These are phyloP conservation scores for Verticillium nonalfalfae DNA, from an alignment of 2,329 filamentous ascomycete genomes.

Conservation along the genomic window DNA sequence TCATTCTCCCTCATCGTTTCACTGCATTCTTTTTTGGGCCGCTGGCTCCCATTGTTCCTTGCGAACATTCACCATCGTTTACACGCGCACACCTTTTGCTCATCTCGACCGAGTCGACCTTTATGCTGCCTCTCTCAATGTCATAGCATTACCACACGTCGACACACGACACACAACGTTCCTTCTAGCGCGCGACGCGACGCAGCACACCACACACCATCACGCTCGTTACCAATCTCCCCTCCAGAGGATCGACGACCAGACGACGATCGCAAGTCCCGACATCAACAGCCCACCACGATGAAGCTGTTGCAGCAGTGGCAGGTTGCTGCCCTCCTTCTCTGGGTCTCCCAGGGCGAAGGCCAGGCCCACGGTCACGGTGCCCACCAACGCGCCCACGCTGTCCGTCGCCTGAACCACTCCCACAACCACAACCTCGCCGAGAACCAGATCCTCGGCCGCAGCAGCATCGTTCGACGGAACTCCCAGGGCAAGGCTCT, in stretches of 20 bases:
- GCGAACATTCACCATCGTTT: not conserved
- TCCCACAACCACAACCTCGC: constrained; percentile 24
- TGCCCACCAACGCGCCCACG: constrained; percentile 28
- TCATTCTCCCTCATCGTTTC: not conserved
- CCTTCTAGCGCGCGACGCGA: constrained; percentile 4
- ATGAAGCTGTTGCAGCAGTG: constrained; percentile 43
- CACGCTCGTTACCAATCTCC: constrained; percentile 1
- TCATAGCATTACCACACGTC: constrained; percentile 5
- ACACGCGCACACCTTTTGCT: not conserved
- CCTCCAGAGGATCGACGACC: constrained; percentile 4
- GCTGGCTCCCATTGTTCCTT: not conserved
- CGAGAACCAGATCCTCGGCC: constrained; percentile 3
- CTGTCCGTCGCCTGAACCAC: constrained; percentile 22
- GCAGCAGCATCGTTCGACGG: constrained; percentile 16
- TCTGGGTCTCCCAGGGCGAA: constrained; percentile 32
- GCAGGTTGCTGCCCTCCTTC: constrained; percentile 22
- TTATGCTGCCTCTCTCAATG: constrained; percentile 5
- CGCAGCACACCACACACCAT: not conserved
- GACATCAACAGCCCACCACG: constrained; percentile 13
- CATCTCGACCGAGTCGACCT: not conserved
- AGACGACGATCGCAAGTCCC: constrained; percentile 1
- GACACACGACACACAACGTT: constrained; percentile 1
- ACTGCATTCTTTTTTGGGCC: not conserved
- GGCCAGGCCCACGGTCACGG: constrained; percentile 28
- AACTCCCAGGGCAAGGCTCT: constrained; percentile 19